A percentile compares a stretch with the other conserved stretches of the same genome.
These are phyloP conservation scores for Tulasnella sp. DNA, from an alignment of 768 basidiomycete genomes.

Conservation along the genomic window DNA sequence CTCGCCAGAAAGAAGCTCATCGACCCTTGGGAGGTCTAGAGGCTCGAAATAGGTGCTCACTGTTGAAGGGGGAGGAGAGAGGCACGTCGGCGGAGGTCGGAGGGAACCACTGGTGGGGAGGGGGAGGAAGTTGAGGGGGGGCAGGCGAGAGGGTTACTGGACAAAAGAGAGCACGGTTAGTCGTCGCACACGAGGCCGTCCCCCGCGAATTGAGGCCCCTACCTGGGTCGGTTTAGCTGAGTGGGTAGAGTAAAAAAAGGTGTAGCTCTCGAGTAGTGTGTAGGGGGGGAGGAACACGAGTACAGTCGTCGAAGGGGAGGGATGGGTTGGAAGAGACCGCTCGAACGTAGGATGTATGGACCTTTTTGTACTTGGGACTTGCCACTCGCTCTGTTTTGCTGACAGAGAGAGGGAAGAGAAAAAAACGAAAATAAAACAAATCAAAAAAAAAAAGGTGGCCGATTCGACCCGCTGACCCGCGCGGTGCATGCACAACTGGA, in stretches of 20 bases:
- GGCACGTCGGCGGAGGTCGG: conserved; percentile 28
- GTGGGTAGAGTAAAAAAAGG: neutral
- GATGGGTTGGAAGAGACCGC: neutral
- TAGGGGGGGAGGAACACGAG: neutral
- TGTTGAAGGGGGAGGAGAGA: neutral
- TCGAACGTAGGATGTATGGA: neutral
- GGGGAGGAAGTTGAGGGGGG: neutral
- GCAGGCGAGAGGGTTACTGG: neutral
- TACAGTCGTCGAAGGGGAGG: neutral
- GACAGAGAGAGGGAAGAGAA: neutral
- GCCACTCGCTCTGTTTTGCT: neutral
- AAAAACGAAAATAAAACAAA: neutral
- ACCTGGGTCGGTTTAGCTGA: neutral
- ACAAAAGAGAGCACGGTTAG: conserved; percentile 20
- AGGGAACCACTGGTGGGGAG: conserved; percentile 25
- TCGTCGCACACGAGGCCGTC: neutral
- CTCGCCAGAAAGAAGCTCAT: neutral
- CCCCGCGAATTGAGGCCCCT: neutral
- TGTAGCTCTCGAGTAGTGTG: neutral
- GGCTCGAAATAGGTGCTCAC: neutral
- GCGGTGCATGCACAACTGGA: neutral
- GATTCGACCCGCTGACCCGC: neutral
- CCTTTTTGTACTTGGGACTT: neutral
- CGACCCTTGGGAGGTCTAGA: conserved; percentile 7
- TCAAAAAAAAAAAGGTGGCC: neutral